phyloP scores from a whole-genome alignment of 306 rosid genomes.

The Cucumis cinereus region DNA sequence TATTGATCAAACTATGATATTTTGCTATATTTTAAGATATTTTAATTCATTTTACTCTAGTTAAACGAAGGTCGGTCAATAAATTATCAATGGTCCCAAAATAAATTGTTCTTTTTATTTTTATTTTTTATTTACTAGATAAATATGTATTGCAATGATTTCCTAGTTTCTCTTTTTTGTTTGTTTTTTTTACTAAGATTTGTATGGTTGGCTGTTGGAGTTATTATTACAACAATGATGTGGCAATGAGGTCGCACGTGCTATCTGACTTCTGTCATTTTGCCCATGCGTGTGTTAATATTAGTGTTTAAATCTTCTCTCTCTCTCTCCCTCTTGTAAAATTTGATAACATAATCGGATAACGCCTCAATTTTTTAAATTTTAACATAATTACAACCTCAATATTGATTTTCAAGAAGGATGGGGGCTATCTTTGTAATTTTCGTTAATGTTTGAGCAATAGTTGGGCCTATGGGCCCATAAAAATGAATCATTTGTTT shows the following conservation, averaged over 20 bases:
- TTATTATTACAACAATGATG: background rate
- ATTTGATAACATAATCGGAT: background rate
- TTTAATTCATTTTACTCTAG: too few relatives aligned
- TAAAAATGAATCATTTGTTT: background rate
- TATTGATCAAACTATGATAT: too few relatives aligned
- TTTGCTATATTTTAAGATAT: too few relatives aligned
- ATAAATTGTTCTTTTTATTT: background rate
- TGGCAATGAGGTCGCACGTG: constrained; percentile 3
- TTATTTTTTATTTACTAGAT: background rate
- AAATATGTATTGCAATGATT: background rate
- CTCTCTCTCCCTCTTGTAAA: background rate
- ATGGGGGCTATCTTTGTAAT: background rate
- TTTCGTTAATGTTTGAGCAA: background rate
- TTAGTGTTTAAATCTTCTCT: background rate
- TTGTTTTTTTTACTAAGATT: background rate
- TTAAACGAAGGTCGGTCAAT: too few relatives aligned
- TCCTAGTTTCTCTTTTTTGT: background rate
- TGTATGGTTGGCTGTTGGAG: background rate
- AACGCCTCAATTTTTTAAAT: background rate
- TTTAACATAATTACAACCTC: background rate
- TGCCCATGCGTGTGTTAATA: background rate
- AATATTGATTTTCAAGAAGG: too few relatives aligned
- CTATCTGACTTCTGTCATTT: background rate
- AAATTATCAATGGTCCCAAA: background rate
- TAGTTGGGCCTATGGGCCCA: background rate